Evolutionary conservation across 495 filamentous ascomycete species (phyloP), one percentile per base, ranked within the genome.

Genomic region (Aspergillus homomorphus): DNA sequence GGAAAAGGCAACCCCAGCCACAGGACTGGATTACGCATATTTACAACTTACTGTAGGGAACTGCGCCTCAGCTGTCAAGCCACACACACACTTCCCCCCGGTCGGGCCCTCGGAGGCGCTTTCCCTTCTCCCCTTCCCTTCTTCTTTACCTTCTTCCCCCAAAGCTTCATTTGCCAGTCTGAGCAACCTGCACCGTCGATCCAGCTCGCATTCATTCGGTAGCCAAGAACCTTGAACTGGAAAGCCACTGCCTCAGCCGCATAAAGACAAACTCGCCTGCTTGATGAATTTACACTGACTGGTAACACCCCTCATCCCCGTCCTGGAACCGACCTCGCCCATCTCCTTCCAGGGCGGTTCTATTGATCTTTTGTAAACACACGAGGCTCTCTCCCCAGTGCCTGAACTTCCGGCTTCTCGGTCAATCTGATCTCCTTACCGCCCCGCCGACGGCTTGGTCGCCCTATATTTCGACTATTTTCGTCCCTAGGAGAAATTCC

Each of bases 111-210:
- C 33, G 7, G 4, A 2, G 7, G 33, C 26, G 4, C 4, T 10
- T 30, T 30, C 26, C 26, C 26, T 30, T 30, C 26, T 30, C 26
- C n/a, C n/a, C n/a, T n/a, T n/a, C n/a, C 33, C 33, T 38, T 12
- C 33, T 28, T 9, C 26, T 28, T 9, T 28, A 28, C 26, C 26
- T 14, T 38, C 12, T 4, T 51, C 28, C 48, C 24, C 45, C 19
- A 48, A 51, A 28, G 24, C 48, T 51, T 51, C 48, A 51, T 28
- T 51, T 28, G 15, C 48, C 48, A 8, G 12, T 28, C 48, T 28
- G 48, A 30, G 48, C 4, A 30, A 24, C 28, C 6, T 19, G 48
- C 48, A 18, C 14, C 48, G 48, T n/a, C 28, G 48, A 51, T 51
- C 48, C 12, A 5, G 48, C 16, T 28, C 5, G 28, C 3, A 18